A percentile compares a stretch with the other conserved stretches of the same genome.
These are phyloP conservation scores for Fusarium temperatum DNA, from an alignment of 2,329 filamentous ascomycete species.

Conservation along the genomic window DNA sequence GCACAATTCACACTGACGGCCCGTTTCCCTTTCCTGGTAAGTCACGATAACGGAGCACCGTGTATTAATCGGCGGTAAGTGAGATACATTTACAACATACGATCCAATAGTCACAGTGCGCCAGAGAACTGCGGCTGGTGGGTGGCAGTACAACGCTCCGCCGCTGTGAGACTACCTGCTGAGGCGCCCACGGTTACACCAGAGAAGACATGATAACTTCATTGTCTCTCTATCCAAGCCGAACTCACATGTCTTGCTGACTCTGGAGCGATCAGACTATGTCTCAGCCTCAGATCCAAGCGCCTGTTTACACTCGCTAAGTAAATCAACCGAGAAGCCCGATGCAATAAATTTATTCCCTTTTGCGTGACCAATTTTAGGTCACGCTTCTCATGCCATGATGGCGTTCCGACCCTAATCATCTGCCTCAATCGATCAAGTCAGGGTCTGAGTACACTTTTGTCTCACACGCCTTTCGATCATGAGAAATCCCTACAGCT, in stretches of 20 bases:
- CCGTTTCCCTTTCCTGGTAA: constrained; percentile 12
- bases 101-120: neutral
- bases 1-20: constrained; percentile 11
- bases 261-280: neutral
- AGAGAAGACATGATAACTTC: neutral
- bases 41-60: neutral
- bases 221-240: constrained; percentile 5
- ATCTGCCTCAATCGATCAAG: constrained; percentile 39
- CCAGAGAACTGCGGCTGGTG: neutral
- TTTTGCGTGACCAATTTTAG: constrained; percentile 28
- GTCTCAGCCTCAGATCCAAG: constrained; percentile 6
- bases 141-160: constrained; percentile 25
- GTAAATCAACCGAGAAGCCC: neutral
- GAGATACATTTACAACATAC: neutral
- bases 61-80: neutral
- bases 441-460: constrained; percentile 33
- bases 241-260: constrained; percentile 15
- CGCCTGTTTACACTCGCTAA: neutral
- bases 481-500: constrained; percentile 1
- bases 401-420: constrained; percentile 34
- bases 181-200: constrained; percentile 13
- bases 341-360: neutral
- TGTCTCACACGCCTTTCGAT: constrained; percentile 29
- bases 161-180: constrained; percentile 24
- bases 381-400: constrained; percentile 33